Base-by-base conservation (phyloP, 2,329 filamentous ascomycete species). In the Neopestalotiopsis sp. region DNA sequence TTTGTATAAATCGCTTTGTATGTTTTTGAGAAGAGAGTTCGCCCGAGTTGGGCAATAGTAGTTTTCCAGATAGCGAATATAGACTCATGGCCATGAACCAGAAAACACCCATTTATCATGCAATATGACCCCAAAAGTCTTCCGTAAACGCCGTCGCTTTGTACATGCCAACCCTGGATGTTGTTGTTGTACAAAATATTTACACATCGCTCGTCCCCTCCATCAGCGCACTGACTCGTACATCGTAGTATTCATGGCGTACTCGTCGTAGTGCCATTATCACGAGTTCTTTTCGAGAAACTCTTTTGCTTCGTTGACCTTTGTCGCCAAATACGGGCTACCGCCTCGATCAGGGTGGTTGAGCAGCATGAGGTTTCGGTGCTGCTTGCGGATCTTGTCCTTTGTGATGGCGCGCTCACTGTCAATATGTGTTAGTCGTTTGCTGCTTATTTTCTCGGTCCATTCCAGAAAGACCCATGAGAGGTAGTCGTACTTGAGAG, bases 231-330 rank as follows among this genome's bases (percentile, higher is more conserved):
- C 42, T 24, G 59, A 45, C n/a, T 17, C 9, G 34, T n/a, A 0
- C 12, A 17, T 17, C 34, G 58, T 49, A 20, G 64, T 32, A 57
- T 58, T 10, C 17, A 45, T 58, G 7, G 7, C 5, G 5, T 38
- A 1, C 34, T 38, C 38, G 34, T 17, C 30, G 13, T 14, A 3
- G 28, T 20, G n/a, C 45, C 9, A 7, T 30, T 1, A 76, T 45
- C 65, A 72, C 14, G 70, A 69, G 66, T 84, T 85, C 82, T 97
- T 98, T 80, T 99, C 96, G 74, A 99, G 80, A 72, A 98, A 89
- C 80, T 98, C 95, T 82, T 99, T 99, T 53, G 96, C 96, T 81
- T 99, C 96, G 83, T 99, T 99, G 79, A 99, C 92, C 82, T 99
- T 99, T 67, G 95, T 98, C 14, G 96, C 96, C 59, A 99, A 85